Percentiles rank a stretch among this genome's conserved stretches.
phyloP scores from a whole-genome alignment of 1,139 yeast species.

The Groenewaldozyma sp. region DNA sequence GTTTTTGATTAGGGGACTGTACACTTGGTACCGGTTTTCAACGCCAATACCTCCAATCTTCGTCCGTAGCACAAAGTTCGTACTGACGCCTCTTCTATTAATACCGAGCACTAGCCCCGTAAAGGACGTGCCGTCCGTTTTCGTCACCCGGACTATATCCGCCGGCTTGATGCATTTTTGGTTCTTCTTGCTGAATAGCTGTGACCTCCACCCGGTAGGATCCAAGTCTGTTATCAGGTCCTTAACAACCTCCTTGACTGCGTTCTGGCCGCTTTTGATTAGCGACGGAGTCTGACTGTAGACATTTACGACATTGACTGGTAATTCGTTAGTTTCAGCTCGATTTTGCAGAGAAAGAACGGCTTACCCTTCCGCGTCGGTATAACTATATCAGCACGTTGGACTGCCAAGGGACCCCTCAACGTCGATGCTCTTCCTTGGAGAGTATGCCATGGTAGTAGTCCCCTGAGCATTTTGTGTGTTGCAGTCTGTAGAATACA shows the following conservation, averaged over 20 bases:
- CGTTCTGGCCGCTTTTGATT: conserved; percentile 38
- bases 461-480: background rate
- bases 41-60: conserved; percentile 71
- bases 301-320: conserved; percentile 26
- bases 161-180: conserved; percentile 61
- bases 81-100: conserved; percentile 59
- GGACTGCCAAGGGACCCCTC: background rate
- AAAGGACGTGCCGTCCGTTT: conserved; percentile 58
- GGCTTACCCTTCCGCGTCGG: conserved; percentile 1
- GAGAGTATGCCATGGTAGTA: background rate
- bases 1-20: conserved; percentile 64
- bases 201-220: conserved; percentile 62
- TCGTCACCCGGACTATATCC: conserved; percentile 70
- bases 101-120: conserved; percentile 72
- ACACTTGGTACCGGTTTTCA: conserved; percentile 69
- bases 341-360: background rate
- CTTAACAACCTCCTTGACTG: conserved; percentile 40
- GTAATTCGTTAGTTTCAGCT: background rate
- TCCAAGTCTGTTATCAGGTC: conserved; percentile 53
- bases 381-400: conserved; percentile 1
- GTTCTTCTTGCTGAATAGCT: conserved; percentile 43
- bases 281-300: conserved; percentile 26
- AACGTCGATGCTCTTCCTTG: background rate
- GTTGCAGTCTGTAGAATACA: background rate
- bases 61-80: conserved; percentile 69